Conservation (phyloP, 768 basidiomycete genomes). For the Rhizopogon sp. region DNA sequence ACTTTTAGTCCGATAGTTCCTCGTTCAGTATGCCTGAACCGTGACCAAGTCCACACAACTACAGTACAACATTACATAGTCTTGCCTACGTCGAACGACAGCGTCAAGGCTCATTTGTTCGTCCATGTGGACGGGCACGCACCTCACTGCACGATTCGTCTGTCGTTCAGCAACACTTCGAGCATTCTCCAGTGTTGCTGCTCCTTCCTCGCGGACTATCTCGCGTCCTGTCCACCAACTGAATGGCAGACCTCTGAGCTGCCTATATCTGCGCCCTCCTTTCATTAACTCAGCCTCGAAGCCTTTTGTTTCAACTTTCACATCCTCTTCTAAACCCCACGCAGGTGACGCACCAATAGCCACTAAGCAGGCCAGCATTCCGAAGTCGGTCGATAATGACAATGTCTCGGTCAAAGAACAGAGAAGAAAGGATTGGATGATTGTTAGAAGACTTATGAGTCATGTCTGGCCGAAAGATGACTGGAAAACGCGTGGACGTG, state of each 20-base stretch:
- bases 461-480: conserved; percentile 93
- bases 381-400: conserved; percentile 5
- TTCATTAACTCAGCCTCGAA: background rate
- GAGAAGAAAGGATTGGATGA: conserved; percentile 78
- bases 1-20: background rate
- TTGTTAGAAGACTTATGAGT: conserved; percentile 73
- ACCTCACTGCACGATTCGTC: conserved; percentile 3
- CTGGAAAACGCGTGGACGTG: conserved; percentile 76
- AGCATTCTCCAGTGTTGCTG: conserved; percentile 1
- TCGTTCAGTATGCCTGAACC: background rate
- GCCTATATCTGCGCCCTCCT: conserved; percentile 5
- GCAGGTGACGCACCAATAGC: background rate
- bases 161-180: conserved; percentile 19
- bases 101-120: background rate
- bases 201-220: background rate
- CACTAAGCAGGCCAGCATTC: conserved; percentile 1
- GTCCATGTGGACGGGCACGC: conserved; percentile 18
- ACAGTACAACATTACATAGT: no score
- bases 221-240: background rate
- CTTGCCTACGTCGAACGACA: background rate
- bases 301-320: conserved; percentile 10
- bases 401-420: conserved; percentile 38
- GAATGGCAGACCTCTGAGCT: background rate
- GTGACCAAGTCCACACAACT: no score
- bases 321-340: conserved; percentile 8